phyloP scores from a whole-genome alignment of 2,329 filamentous ascomycete species.

The Dendryphion nanum region DNA sequence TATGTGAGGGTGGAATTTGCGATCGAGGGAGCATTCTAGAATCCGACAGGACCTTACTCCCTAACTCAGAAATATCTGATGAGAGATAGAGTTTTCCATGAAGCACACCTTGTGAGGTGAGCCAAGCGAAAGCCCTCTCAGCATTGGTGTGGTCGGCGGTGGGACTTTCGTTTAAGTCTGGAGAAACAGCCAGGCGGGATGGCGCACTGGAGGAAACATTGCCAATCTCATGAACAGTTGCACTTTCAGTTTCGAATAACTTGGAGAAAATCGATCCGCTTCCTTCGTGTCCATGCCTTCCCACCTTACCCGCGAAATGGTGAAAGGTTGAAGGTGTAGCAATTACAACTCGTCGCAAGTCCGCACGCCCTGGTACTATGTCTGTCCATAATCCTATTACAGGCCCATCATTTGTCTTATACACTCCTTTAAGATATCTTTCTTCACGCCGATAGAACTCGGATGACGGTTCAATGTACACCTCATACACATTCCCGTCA shows the following conservation, averaged over 20 bases:
- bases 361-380: slow-evolving; percentile 63
- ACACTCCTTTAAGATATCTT: slow-evolving; percentile 81
- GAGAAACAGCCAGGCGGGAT: slow-evolving; percentile 72
- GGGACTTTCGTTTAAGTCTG: slow-evolving; percentile 59
- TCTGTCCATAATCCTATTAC: slow-evolving; percentile 87
- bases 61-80: slow-evolving; percentile 62
- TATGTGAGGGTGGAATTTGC: slow-evolving; percentile 68
- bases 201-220: slow-evolving; percentile 58
- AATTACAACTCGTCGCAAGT: slow-evolving; percentile 75
- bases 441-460: slow-evolving; percentile 97
- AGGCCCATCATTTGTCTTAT: slow-evolving; percentile 77
- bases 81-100: slow-evolving; percentile 74
- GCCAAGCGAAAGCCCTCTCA: slow-evolving; percentile 85
- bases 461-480: slow-evolving; percentile 87
- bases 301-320: slow-evolving; percentile 77
- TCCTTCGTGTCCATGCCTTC: slow-evolving; percentile 70
- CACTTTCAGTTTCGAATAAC: slow-evolving; percentile 84
- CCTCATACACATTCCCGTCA: slow-evolving; percentile 95
- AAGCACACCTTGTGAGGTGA: slow-evolving; percentile 81
- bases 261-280: slow-evolving; percentile 81
- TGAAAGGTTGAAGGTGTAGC: slow-evolving; percentile 75
- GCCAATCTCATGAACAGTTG: slow-evolving; percentile 70
- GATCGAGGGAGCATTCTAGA: slow-evolving; percentile 74
- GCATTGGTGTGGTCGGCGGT: slow-evolving; percentile 54
- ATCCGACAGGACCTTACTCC: slow-evolving; percentile 72